Conservation (phyloP, 2,329 filamentous ascomycete species). For the Colletotrichum tanaceti region DNA sequence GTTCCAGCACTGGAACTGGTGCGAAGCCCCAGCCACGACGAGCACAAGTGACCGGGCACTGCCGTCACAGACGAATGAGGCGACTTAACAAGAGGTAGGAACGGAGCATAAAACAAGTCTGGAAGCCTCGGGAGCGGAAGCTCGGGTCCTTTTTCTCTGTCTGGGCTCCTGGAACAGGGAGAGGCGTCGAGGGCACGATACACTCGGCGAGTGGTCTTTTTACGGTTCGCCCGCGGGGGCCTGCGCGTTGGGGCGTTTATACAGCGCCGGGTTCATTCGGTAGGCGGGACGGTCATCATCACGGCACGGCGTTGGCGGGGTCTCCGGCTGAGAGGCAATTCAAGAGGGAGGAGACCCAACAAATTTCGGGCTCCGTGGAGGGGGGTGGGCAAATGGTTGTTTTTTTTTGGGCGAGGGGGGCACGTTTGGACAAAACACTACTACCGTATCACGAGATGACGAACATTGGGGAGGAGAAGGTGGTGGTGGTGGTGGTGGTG, state of each 20-base stretch:
- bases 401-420: slow-evolving; percentile 24
- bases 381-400: neutral
- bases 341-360: slow-evolving; percentile 6
- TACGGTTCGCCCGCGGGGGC: slow-evolving; percentile 13
- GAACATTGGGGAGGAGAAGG: slow-evolving; percentile 1
- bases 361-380: slow-evolving; percentile 14
- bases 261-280: slow-evolving; percentile 17
- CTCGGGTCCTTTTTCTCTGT: neutral
- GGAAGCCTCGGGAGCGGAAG: neutral
- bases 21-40: neutral
- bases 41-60: neutral
- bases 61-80: neutral
- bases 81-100: neutral
- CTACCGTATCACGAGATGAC: slow-evolving; percentile 17
- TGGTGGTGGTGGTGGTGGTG: too few relatives aligned
- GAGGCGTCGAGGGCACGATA: neutral
- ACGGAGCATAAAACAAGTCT: neutral
- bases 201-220: slow-evolving; percentile 19
- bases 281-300: slow-evolving; percentile 32
- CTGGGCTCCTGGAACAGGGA: neutral
- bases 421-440: slow-evolving; percentile 25
- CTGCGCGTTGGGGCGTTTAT: slow-evolving; percentile 28
- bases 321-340: slow-evolving; percentile 20
- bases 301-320: slow-evolving; percentile 39
- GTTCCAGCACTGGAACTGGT: neutral